Base-by-base conservation (phyloP, 768 basidiomycete species). In the Gyrodon lividus region DNA sequence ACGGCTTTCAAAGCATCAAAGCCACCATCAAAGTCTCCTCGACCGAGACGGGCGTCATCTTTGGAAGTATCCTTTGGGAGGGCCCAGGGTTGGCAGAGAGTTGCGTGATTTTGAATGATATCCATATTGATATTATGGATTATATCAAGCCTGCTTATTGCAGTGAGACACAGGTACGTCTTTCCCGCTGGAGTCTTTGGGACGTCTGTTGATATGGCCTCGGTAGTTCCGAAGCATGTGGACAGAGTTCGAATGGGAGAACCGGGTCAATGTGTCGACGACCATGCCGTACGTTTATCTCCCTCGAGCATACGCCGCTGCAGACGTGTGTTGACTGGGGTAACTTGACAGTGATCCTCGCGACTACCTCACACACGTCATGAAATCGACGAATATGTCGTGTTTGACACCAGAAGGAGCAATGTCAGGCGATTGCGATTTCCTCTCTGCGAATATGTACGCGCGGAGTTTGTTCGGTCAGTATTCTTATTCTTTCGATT, bases 161-260 rank as follows among this genome's bases (percentile, higher is more conserved):
- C 70, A 96, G 86, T 37, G 96, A 99, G 69, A 86, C 90, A 19
- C 92, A 94, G 82, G 92, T 90, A 73, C 65, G 22, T 9, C 28
- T 24, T 30, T 10, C 28, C 28, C 28, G 28, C 8, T 10, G 9
- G 28, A 30, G 28, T 30, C 6, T 30, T 30, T 30, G 4, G 6
- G 28, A 30, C 8, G 9, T 2, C 6, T 30, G 28, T 6, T 30
- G 28, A 30, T 30, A 30, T 30, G 2, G 7, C 28, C 9, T 30
- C 28, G 9, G 16, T 61, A 95, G 89, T 96, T 96, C 83, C 83
- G 96, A 28, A 91, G 83, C 69, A 96, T 96, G 93, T 97, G 96
- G 96, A 99, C 95, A 23, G 97, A 98, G 70, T 99, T 99, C 63
- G 95, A 99, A 70, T 99, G 96, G 96, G 96, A 98, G 79, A 99